Evolutionary conservation across 257 asterid species (phyloP).

Genomic region (Capsicum baccatum): DNA sequence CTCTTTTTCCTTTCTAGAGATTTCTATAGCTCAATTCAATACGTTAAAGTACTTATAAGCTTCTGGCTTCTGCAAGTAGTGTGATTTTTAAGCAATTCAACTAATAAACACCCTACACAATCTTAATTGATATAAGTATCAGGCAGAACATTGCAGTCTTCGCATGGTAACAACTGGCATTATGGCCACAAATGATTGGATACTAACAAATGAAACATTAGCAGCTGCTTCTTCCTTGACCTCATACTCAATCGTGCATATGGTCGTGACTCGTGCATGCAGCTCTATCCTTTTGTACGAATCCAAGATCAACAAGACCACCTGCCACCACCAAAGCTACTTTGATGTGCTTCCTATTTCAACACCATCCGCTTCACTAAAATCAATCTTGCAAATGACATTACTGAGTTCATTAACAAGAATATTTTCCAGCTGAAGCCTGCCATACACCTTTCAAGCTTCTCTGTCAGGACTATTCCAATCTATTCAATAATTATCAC

Average conservation of each 20-base stretch:
- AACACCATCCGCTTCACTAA: background rate
- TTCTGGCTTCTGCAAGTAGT: background rate
- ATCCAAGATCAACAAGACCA: slow-evolving; percentile 10
- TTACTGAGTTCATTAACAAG: background rate
- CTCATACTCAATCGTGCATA: background rate
- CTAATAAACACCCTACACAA: background rate
- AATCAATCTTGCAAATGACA: background rate
- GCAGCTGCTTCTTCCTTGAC: too few species aligned
- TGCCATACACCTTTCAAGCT: background rate
- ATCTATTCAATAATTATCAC: background rate
- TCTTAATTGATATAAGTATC: background rate
- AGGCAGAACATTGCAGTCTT: background rate
- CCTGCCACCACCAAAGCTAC: background rate
- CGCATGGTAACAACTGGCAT: background rate
- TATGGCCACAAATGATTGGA: background rate
- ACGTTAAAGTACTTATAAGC: background rate
- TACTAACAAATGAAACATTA: too few species aligned
- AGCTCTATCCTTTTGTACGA: background rate
- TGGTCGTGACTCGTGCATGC: background rate
- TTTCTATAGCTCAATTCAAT: background rate
- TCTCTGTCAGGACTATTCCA: background rate
- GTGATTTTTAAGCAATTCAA: background rate
- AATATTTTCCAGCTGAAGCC: background rate
- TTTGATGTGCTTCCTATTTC: background rate
- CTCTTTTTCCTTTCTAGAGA: background rate